Evolutionary conservation across 116 monocot genomes (phyloP).

Genomic region (Cymodocea nodosa): DNA sequence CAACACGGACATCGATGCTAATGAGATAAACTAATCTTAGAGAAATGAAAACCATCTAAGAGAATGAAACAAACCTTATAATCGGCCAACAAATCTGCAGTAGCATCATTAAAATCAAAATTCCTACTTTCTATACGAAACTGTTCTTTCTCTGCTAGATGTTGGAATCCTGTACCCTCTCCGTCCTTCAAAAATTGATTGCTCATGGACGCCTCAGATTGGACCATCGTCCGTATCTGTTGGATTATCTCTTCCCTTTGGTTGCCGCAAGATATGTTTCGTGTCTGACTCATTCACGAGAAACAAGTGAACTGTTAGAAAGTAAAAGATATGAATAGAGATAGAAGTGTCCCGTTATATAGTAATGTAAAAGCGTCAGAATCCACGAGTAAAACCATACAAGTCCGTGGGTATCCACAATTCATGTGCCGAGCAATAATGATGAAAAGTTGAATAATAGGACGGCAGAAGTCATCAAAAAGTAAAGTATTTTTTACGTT

Average conservation of each 20-base stretch:
- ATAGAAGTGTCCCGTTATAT: not conserved
- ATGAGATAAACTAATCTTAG: too few relatives aligned
- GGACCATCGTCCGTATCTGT: slow-evolving; percentile 41
- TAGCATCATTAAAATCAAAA: slow-evolving; percentile 9
- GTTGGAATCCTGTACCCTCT: slow-evolving; percentile 15
- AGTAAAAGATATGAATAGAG: not conserved
- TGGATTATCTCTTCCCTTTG: slow-evolving; percentile 47
- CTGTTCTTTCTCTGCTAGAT: slow-evolving; percentile 2
- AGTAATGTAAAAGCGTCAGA: not conserved
- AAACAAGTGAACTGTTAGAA: too few relatives aligned
- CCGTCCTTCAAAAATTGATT: slow-evolving; percentile 18
- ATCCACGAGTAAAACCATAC: not conserved
- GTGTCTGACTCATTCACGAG: slow-evolving; percentile 18
- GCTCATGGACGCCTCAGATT: slow-evolving; percentile 14
- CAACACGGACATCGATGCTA: too few relatives aligned
- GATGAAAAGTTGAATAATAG: too few relatives aligned
- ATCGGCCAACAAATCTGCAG: slow-evolving; percentile 5
- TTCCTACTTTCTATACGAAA: slow-evolving; percentile 19
- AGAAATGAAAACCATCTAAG: not conserved
- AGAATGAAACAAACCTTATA: slow-evolving; percentile 24
- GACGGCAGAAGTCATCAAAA: too few relatives aligned
- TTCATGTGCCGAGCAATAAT: too few relatives aligned
- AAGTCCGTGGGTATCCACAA: too few relatives aligned
- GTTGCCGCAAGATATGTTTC: slow-evolving; percentile 37
- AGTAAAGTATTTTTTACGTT: too few relatives aligned